Evolutionary conservation across 2,329 filamentous ascomycete species (phyloP), one percentile per base, ranked within the genome.

Genomic region (Fusarium buharicum): DNA sequence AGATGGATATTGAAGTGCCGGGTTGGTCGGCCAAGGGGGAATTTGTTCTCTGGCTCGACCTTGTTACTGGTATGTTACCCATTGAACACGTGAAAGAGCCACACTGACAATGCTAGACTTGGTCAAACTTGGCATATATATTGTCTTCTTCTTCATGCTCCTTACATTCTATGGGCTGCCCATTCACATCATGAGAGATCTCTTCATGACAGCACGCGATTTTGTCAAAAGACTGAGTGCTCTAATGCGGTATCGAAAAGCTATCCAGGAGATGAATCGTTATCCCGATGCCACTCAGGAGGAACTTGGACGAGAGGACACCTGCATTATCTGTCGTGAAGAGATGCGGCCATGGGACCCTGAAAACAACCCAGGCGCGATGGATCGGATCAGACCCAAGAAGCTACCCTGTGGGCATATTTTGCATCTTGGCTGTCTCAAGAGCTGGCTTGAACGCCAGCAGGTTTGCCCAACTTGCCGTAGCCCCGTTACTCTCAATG

Each of bases 371-470:
- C 86, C 66, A 82, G 89, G 86, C n/a, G 83, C 90, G 52, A 89
- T 96, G 55, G 93, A 98, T 72, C 86, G 94, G 50, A 85, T 91
- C 53, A 86, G 95, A 17, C 92, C 95, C 7, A 99, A 99, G 81
- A 98, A 97, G 77, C 84, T 99, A 10, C 95, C 95, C 0, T 99
- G 95, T 76, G 93, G 94, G 5, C 95, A 99, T 72, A 95, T 98
- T 34, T 79, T 99, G 34, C 95, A 99, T 75, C 90, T 97, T 65
- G 90, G 93, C 43, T 99, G 95, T 75, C 85, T 99, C 55, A 92
- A 95, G 76, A 96, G 93, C 75, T 99, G 95, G 95, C 84, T 99
- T 24, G 95, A 99, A 79, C 85, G 95, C 64, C 95, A 99, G 75
- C 95, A 99, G 78, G 93, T 96, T 30, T 99, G 95, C 74, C 95